Base-by-base conservation (phyloP, 2,329 filamentous ascomycete species). In the Clathrospora elynae region DNA sequence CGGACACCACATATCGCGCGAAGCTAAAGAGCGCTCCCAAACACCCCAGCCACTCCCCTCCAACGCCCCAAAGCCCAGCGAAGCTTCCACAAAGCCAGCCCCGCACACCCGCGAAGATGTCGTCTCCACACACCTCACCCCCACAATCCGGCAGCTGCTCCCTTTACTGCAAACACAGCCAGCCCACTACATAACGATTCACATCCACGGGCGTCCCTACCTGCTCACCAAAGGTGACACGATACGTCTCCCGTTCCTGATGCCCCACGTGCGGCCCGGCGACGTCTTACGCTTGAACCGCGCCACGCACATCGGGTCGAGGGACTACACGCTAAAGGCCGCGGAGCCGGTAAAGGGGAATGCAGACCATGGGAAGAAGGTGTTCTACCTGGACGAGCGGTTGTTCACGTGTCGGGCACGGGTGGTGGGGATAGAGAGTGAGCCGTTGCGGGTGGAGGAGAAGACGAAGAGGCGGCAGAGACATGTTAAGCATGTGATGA, bases 211-310 rank as follows among this genome's bases (percentile, higher is more conserved):
- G 19, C 82, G 80, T 39, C 86, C 87, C 5, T 93, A 92, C 75
- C 86, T 93, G 20, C 79, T 93, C 54, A 90, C 87, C 5, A 57
- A 65, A 39, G 76, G 76, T 56, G 76, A 78, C 49, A 74, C 70
- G 0, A 33, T 78, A 5, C 74, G 75, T 10, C 67, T 78, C 8
- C 76, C 76, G 2, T 78, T 78, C 62, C 67, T 72, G 12, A 78
- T 78, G 74, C 70, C 72, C 14, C 59, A 69, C 44, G 75, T 77
- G 26, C 61, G 68, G 45, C 85, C 90, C 1, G 93, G 93, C 19
- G 92, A 97, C 67, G 76, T 95, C 24, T 78, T 99, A 47, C 87
- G 91, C 5, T 79, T 99, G 44, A 92, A 96, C 74, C 86, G 90
- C 42, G 93, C 90, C 16, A 86, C 83, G 26, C 77, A 86, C 39